Percentiles rank a stretch among this genome's conserved stretches.
These are phyloP conservation scores for Ogataea trehaloabstinens DNA, from an alignment of 805 yeast species.

Conservation along the genomic window DNA sequence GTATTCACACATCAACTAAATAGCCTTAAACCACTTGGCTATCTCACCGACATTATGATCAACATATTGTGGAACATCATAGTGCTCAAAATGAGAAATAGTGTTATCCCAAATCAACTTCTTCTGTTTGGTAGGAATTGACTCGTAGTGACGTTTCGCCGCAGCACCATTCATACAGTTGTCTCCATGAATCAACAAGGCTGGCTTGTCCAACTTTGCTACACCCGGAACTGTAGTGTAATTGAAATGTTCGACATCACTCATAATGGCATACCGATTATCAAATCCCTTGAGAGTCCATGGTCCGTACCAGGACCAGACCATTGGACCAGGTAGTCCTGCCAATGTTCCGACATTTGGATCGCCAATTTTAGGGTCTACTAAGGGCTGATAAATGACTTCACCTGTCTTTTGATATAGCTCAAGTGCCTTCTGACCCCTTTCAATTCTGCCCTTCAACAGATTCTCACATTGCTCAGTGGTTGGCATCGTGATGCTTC, in stretches of 20 bases:
- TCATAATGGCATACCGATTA: background rate
- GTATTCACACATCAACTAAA: background rate
- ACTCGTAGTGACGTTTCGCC: constrained; percentile 1
- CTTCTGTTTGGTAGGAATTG: constrained; percentile 1
- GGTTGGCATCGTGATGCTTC: background rate
- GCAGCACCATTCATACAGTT: background rate
- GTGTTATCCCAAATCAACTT: constrained; percentile 1
- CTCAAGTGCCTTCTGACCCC: background rate
- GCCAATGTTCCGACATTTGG: background rate
- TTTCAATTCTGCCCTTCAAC: background rate
- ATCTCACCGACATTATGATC: background rate
- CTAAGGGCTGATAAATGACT: background rate
- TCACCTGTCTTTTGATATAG: background rate
- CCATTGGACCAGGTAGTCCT: background rate
- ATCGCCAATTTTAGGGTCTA: background rate
- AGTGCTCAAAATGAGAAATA: background rate
- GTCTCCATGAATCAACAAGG: background rate
- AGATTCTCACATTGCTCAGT: background rate
- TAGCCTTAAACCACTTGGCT: background rate
- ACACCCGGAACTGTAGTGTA: background rate
- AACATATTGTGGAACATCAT: background rate
- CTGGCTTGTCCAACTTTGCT: background rate
- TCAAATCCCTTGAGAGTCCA: background rate
- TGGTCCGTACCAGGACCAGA: background rate
- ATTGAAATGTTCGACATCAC: background rate